A percentile compares a stretch with the other conserved stretches of the same genome.
phyloP scores from a whole-genome alignment of 225 moss, liverwort and hornwort species.

The Bryum argenteum region DNA sequence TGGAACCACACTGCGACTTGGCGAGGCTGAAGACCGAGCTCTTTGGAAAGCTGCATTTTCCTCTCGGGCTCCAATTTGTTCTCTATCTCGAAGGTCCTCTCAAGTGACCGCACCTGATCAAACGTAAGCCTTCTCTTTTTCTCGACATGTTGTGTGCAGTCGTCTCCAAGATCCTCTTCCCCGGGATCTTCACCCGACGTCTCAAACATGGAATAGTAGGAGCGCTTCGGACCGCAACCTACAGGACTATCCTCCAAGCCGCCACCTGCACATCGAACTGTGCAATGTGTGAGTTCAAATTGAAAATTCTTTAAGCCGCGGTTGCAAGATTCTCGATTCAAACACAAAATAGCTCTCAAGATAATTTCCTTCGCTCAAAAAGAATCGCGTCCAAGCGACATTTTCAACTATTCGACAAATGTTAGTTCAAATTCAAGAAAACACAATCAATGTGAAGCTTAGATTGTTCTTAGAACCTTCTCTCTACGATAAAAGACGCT shows the following conservation, averaged over 20 bases:
- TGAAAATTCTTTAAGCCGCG: background rate
- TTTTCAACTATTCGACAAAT: background rate
- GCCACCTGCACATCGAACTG: constrained; percentile 61
- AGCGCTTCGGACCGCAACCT: constrained; percentile 73
- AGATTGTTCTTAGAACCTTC: background rate
- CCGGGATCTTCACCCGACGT: constrained; percentile 78
- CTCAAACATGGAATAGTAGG: constrained; percentile 76
- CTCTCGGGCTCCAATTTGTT: constrained; percentile 94
- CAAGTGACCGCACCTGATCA: constrained; percentile 85
- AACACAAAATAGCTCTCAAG: background rate
- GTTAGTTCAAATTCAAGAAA: constrained; percentile 6
- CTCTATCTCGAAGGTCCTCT: constrained; percentile 89
- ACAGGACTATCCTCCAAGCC: constrained; percentile 75
- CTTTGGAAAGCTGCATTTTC: constrained; percentile 92
- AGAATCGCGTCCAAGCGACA: background rate
- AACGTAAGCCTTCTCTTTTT: constrained; percentile 80
- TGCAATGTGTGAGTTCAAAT: background rate
- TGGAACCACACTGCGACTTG: constrained; percentile 99
- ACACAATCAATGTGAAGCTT: background rate
- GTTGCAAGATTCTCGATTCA: constrained; percentile 2
- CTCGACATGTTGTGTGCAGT: constrained; percentile 74
- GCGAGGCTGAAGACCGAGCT: constrained; percentile 92
- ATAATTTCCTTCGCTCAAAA: background rate
- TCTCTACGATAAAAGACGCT: background rate
- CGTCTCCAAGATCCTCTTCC: constrained; percentile 83